Evolutionary conservation across 1,139 yeast genomes (phyloP), one percentile per base, ranked within the genome.

Genomic region (Magnusiomyces fungicola): DNA sequence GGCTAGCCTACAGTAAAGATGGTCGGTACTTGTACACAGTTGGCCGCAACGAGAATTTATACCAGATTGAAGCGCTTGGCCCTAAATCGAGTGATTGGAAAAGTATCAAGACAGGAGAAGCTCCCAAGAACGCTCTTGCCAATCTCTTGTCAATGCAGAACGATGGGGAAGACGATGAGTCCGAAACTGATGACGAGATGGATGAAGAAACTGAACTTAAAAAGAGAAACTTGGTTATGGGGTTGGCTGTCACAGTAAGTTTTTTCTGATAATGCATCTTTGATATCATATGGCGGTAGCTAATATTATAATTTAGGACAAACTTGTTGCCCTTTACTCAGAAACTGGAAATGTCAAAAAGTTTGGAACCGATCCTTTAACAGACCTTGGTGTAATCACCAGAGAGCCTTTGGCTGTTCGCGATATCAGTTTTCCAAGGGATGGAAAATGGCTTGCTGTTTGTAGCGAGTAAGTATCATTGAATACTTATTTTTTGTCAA

Each of bases 381-480:
- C 55, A 29, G 52, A 51, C 16, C 52, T 53, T 12, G 61, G 61
- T 12, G 52, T 61, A 16, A 46, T 68, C 18, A 53, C 58, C 12
- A 59, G 72, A 21, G 55, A 64, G n/a, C 75, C 84, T 21, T 69
- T 86, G 40, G 85, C 95, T 0, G 64, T 89, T 37, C 73, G 94
- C 55, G 85, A 80, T 54, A 72, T 81, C 3, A 69, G 69, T 18
- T 80, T 84, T 62, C 79, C 86, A 43, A 85, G 83, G 53, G 84
- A 80, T 53, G 95, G 90, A 0, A 73, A 77, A 46, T 74, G 84
- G 68, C 69, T 79, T 2, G 78, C 86, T 1, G 75, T 81, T 50
- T 92, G 88, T 27, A 94, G 96, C 48, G 94, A 87, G 49, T 47
- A 30, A 30, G 49, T 47, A 18, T 43, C 22, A 14, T 24, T 10